A percentile compares a stretch with the other conserved stretches of the same genome.
These are phyloP conservation scores for Alternaria arbusti DNA, from an alignment of 2,329 filamentous ascomycete species.

Conservation along the genomic window DNA sequence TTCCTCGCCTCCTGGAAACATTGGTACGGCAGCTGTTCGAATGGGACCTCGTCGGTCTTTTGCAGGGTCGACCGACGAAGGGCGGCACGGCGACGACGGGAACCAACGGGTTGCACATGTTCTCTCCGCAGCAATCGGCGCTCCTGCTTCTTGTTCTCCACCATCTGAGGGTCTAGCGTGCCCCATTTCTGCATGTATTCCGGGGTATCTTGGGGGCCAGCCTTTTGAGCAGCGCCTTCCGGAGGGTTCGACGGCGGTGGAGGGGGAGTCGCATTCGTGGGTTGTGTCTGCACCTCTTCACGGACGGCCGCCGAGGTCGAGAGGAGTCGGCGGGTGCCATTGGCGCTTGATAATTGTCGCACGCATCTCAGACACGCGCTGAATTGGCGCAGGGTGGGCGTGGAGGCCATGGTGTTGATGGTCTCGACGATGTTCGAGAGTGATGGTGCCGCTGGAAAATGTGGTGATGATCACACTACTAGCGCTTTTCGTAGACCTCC, in stretches of 20 bases:
- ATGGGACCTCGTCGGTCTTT: conserved; percentile 72
- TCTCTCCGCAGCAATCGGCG: conserved; percentile 71
- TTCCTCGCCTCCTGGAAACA: conserved; percentile 96
- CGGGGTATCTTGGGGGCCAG: conserved; percentile 19
- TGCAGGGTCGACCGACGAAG: conserved; percentile 50
- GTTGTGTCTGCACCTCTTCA: conserved; percentile 52
- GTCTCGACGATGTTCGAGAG: conserved; percentile 3
- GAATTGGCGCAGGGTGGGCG: conserved; percentile 43
- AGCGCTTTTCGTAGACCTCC: conserved; percentile 27
- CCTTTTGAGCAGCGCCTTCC: conserved; percentile 16
- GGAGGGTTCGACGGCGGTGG: conserved; percentile 23
- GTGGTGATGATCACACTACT: conserved; percentile 18
- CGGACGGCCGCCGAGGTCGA: conserved; percentile 53
- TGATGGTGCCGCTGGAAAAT: conserved; percentile 24
- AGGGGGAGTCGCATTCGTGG: conserved; percentile 25
- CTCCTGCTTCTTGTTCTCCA: conserved; percentile 61
- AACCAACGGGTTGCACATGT: conserved; percentile 74
- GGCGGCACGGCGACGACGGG: conserved; percentile 74
- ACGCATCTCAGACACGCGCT: conserved; percentile 45
- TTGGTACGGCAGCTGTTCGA: conserved; percentile 94
- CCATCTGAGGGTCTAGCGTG: conserved; percentile 39
- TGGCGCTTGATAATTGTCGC: conserved; percentile 38
- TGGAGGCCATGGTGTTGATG: conserved; percentile 42
- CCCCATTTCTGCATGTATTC: conserved; percentile 48
- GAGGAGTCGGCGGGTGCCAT: conserved; percentile 52